Percentiles rank a stretch among this genome's conserved stretches.
These are phyloP conservation scores for Coemansia sp. DNA, from an alignment of 192 early-diverging fungal species.

Conservation along the genomic window DNA sequence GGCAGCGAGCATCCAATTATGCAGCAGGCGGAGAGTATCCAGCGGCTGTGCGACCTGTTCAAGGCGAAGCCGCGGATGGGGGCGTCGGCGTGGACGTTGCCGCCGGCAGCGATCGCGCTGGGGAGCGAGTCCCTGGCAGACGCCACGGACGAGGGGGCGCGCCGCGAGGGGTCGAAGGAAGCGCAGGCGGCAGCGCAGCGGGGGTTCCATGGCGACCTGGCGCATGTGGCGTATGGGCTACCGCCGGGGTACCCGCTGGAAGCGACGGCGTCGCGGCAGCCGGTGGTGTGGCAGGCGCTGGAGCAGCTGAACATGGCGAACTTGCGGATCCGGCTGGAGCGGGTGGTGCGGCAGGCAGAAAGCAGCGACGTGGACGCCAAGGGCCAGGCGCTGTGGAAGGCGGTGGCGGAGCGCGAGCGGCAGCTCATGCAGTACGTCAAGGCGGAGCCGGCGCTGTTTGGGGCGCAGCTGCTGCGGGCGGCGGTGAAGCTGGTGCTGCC, in stretches of 20 bases:
- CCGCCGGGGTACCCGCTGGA: constrained; percentile 50
- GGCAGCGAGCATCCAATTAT: constrained; percentile 1
- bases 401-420: constrained; percentile 24
- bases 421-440: constrained; percentile 40
- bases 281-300: constrained; percentile 43
- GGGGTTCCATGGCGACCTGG: constrained; percentile 26
- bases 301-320: constrained; percentile 44
- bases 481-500: constrained; percentile 52
- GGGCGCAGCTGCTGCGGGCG: constrained; percentile 31
- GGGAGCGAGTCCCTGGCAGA: constrained; percentile 14
- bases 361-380: constrained; percentile 12
- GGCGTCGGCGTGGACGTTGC: constrained; percentile 41
- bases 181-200: constrained; percentile 12
- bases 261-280: constrained; percentile 26
- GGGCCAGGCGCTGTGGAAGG: constrained; percentile 36
- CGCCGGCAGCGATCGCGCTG: constrained; percentile 20
- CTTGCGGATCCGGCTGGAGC: constrained; percentile 33
- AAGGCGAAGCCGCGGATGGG: constrained; percentile 36
- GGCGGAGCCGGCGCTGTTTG: constrained; percentile 36
- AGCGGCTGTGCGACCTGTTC: constrained; percentile 44
- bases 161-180: neutral
- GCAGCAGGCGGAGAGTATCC: constrained; percentile 7
- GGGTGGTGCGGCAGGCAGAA: constrained; percentile 8
- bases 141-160: neutral
- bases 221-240: constrained; percentile 36